phyloP scores from a whole-genome alignment of 352 stramenopile genomes.

The Phytophthora macrochlamydospora region DNA sequence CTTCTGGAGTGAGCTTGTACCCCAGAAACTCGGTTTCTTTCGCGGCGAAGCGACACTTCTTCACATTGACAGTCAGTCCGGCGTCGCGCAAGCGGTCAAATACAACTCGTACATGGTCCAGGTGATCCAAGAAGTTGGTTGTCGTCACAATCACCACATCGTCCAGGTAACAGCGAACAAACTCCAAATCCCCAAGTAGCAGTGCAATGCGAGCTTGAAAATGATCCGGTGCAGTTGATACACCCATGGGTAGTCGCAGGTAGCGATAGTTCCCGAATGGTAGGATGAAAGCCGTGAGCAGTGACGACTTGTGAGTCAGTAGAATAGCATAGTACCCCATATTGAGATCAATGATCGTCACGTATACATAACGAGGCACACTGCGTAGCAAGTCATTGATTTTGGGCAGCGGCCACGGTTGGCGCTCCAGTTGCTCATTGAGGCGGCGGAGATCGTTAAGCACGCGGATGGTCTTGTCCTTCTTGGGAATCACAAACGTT shows the following conservation, averaged over 20 bases:
- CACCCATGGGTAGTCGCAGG: neutral
- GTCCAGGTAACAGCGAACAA: constrained; percentile 6
- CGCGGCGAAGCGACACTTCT: constrained; percentile 7
- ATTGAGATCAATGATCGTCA: constrained; percentile 10
- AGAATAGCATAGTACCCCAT: constrained; percentile 14
- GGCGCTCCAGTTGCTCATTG: constrained; percentile 1
- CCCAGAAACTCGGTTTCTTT: constrained; percentile 6
- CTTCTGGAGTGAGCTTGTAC: constrained; percentile 1
- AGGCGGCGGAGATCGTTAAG: constrained; percentile 6
- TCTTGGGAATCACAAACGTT: constrained; percentile 11
- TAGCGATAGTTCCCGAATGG: constrained; percentile 11
- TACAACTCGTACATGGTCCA: neutral
- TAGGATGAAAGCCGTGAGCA: constrained; percentile 1
- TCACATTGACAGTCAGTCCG: constrained; percentile 3
- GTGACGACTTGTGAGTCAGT: constrained; percentile 1
- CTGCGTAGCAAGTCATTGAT: constrained; percentile 2
- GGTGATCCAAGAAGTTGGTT: constrained; percentile 4
- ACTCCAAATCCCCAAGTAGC: constrained; percentile 8
- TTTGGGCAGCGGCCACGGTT: constrained; percentile 2
- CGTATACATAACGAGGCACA: constrained; percentile 1
- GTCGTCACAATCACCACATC: constrained; percentile 1
- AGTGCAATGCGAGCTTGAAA: constrained; percentile 4
- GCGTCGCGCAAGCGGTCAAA: constrained; percentile 2
- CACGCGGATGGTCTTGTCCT: neutral
- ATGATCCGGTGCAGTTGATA: neutral